Base-by-base conservation (phyloP, 257 asterid genomes). In the Capsicum chinense region DNA sequence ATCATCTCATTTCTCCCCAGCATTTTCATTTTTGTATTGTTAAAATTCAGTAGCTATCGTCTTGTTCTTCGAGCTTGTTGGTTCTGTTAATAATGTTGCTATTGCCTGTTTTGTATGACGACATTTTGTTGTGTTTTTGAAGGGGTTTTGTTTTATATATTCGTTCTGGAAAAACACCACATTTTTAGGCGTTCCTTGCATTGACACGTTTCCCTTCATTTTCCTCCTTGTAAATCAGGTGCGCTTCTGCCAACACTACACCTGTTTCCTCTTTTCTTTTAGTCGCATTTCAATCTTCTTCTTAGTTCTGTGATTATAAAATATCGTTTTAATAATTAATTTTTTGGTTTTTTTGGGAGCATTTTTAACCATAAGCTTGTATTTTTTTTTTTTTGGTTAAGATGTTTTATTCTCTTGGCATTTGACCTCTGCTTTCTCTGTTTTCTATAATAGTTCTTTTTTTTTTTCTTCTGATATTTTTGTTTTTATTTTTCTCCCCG, bases 31-130 rank as follows among this genome's bases (percentile, higher is more conserved):
- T 47, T 44, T 4, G n/a, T 11, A 3, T 39, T 39, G 44, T 39
- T 39, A 69, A 42, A 15, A 39, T 15, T 39, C 21, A 12, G 47
- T 13, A 54, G 19, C 13, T 64, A 9, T 82, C 78, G 54, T 59
- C 71, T 79, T 84, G 44, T 58, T 84, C 82, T 50, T 83, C 21
- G 83, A 39, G 80, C 66, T 56, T n/a, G 5, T 81, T 66, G 57
- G 39, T 52, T 70, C 13, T 59, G 17, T 10, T 1, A 1, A 19
- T 2, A 50, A 44, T 52, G 69, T 7, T 44, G 69, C 9, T 44
- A 70, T 16, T 84, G 39, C 9, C 59, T 74, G 44, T 14, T 48
- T 56, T 26, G 14, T 82, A 39, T 44, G 50, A 42, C 66, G 69
- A 44, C 82, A 9, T 67, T 81, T 50, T 79, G 39, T 54, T 66